phyloP scores from a whole-genome alignment of 2,329 filamentous ascomycete species.

The Hymenotorrendiella dingleyae region DNA sequence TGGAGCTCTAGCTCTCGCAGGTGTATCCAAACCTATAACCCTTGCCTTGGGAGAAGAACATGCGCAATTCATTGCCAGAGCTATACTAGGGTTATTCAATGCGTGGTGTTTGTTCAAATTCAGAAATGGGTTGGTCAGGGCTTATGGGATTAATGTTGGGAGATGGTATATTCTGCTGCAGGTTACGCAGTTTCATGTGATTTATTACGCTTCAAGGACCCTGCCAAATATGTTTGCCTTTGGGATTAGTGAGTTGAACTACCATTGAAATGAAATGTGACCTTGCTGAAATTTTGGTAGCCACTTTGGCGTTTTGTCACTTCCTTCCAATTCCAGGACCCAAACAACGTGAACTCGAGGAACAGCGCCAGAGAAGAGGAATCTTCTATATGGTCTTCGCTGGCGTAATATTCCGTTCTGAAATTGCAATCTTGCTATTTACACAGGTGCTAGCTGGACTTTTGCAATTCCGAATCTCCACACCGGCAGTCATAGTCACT shows the following conservation, averaged over 20 bases:
- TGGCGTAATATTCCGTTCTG: conserved; percentile 81
- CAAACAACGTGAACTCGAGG: conserved; percentile 29
- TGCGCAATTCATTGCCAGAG: conserved; percentile 62
- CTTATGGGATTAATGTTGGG: conserved; percentile 63
- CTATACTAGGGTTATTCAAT: conserved; percentile 73
- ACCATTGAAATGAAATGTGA: no score
- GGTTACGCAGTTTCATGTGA: conserved; percentile 81
- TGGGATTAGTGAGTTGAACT: conserved; percentile 65
- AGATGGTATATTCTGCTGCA: conserved; percentile 78
- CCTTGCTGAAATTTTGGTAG: conserved; percentile 41
- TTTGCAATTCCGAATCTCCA: conserved; percentile 44
- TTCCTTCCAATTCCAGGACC: conserved; percentile 39
- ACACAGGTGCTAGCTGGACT: conserved; percentile 63
- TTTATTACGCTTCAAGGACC: conserved; percentile 88
- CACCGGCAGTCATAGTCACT: conserved; percentile 56
- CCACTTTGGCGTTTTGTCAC: conserved; percentile 53
- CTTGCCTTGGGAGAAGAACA: conserved; percentile 48
- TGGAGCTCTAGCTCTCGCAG: conserved; percentile 71
- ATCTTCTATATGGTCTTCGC: conserved; percentile 73
- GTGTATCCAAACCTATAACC: conserved; percentile 62
- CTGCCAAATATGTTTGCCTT: conserved; percentile 97
- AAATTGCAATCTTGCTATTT: conserved; percentile 74
- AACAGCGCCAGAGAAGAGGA: conserved; percentile 52
- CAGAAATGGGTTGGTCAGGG: conserved; percentile 52
- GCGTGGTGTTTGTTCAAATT: conserved; percentile 62